A percentile compares a stretch with the other conserved stretches of the same genome.
Evolutionary conservation across 345 rosid genomes (phyloP).

Genomic region (Gossypium mustelinum): DNA sequence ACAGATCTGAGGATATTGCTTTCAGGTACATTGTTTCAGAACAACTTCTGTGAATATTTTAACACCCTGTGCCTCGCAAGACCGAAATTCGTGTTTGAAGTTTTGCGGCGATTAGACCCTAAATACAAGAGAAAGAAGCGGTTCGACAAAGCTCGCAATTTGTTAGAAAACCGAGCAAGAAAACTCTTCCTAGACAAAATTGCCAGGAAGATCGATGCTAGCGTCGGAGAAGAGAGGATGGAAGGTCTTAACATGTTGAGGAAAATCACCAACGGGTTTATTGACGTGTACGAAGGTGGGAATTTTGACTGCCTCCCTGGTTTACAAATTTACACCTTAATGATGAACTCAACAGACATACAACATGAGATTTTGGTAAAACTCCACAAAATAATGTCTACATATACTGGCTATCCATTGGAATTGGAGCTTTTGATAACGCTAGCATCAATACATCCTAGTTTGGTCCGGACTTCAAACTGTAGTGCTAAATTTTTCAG

Average conservation of each 20-base stretch:
- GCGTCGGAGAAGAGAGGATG: conserved; percentile 59
- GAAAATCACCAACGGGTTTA: conserved; percentile 69
- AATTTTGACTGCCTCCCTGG: conserved; percentile 73
- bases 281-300: conserved; percentile 79
- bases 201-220: conserved; percentile 74
- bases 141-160: conserved; percentile 52
- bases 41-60: conserved; percentile 92
- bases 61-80: conserved; percentile 89
- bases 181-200: conserved; percentile 76
- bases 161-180: conserved; percentile 73
- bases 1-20: conserved; percentile 75
- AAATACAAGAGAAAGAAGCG: conserved; percentile 43
- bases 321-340: conserved; percentile 75
- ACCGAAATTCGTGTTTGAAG: conserved; percentile 72
- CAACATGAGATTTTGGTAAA: conserved; percentile 58
- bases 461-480: conserved; percentile 60
- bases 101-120: conserved; percentile 57
- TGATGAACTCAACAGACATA: conserved; percentile 77
- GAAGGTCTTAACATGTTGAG: conserved; percentile 75
- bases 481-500: conserved; percentile 61
- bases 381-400: conserved; percentile 59
- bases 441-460: conserved; percentile 87
- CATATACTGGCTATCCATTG: conserved; percentile 64
- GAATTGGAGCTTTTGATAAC: conserved; percentile 84
- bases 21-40: conserved; percentile 89